Conservation (phyloP, 2,329 filamentous ascomycete species). For the Dichotomopilus funicola region DNA sequence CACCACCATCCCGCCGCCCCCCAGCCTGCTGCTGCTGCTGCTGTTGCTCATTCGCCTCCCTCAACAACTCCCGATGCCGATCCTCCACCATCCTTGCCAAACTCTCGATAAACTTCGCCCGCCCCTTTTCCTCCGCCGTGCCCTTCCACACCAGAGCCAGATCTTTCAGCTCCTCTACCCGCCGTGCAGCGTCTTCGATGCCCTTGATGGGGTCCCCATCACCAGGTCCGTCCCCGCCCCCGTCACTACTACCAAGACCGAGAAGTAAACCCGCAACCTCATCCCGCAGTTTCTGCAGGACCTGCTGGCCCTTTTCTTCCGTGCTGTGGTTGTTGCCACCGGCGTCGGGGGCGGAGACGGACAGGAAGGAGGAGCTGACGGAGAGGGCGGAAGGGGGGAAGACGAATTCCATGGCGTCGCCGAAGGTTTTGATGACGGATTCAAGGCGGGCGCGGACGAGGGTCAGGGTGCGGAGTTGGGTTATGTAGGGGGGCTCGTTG, state of each 20-base stretch:
- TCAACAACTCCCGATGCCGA: conserved; percentile 47
- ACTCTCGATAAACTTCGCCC: conserved; percentile 72
- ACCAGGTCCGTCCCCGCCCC: too few relatives aligned
- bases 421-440: conserved; percentile 83
- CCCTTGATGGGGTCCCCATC: conserved; percentile 58
- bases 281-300: conserved; percentile 61
- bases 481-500: conserved; percentile 61
- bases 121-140: conserved; percentile 88
- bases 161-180: conserved; percentile 71
- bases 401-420: conserved; percentile 91
- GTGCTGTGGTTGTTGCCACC: conserved; percentile 55
- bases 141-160: conserved; percentile 83
- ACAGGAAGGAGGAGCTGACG: conserved; percentile 77
- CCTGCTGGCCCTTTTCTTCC: conserved; percentile 81
- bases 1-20: background rate
- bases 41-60: conserved; percentile 38
- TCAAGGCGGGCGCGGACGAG: conserved; percentile 80
- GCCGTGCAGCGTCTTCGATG: conserved; percentile 63
- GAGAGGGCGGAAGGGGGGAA: conserved; percentile 83
- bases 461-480: conserved; percentile 73
- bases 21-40: conserved; percentile 22
- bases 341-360: conserved; percentile 77
- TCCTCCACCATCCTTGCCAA: conserved; percentile 81
- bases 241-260: too few relatives aligned
- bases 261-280: conserved; percentile 64